Conservation (phyloP, 148 eudicot genomes). For the Rhododendron molle region DNA sequence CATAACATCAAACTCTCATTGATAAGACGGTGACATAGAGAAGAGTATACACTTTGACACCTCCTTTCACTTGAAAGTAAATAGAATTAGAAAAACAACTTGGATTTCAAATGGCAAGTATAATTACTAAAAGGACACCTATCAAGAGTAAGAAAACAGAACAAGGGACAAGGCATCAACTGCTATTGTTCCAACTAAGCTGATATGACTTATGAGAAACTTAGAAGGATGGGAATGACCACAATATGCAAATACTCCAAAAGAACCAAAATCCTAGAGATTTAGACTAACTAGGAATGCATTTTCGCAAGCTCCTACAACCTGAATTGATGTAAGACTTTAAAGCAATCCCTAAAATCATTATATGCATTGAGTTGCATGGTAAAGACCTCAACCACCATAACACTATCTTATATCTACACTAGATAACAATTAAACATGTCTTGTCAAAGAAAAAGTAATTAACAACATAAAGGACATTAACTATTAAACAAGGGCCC, state of each 20-base stretch:
- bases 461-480: background rate
- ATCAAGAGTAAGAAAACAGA: background rate
- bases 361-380: background rate
- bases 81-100: background rate
- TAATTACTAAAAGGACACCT: background rate
- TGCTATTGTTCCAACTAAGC: background rate
- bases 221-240: background rate
- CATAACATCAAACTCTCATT: background rate
- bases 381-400: background rate
- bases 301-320: background rate
- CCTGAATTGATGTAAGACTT: background rate
- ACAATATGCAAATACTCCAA: constrained; percentile 1
- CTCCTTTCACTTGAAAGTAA: background rate
- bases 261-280: background rate
- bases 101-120: background rate
- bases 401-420: background rate
- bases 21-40: background rate
- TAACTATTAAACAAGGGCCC: background rate
- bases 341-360: background rate
- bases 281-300: background rate
- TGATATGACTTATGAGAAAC: background rate
- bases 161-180: background rate
- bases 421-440: background rate
- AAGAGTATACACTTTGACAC: background rate
- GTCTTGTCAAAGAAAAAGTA: background rate